These are phyloP conservation scores for Xerocomellus amylosporus DNA, from an alignment of 768 basidiomycete genomes.

Conservation along the genomic window DNA sequence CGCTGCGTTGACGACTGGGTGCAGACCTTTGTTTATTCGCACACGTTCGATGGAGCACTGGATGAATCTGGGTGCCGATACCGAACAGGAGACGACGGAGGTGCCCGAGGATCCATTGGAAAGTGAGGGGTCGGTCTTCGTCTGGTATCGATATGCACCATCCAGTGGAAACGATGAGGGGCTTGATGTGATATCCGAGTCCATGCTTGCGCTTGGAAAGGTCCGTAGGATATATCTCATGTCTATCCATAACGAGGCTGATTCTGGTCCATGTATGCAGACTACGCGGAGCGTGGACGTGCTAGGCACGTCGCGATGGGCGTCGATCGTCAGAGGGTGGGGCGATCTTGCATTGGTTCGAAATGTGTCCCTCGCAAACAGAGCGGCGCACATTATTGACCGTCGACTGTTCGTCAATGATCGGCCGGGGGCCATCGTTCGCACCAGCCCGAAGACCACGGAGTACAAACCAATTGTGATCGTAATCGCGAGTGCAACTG, in stretches of 20 bases:
- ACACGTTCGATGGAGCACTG: not conserved
- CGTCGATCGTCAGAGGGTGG: conserved; percentile 2
- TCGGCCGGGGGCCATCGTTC: conserved; percentile 1
- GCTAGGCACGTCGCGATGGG: not conserved
- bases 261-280: conserved; percentile 3
- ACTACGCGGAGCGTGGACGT: not conserved
- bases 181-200: not conserved
- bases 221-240: not conserved
- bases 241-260: not conserved
- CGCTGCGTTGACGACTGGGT: not conserved
- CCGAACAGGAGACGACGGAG: not conserved
- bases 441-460: not conserved
- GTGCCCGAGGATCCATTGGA: not conserved
- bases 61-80: not conserved
- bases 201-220: not conserved
- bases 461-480: conserved; percentile 4
- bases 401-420: not conserved
- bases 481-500: not conserved
- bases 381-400: conserved; percentile 1
- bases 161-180: not conserved
- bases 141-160: not conserved
- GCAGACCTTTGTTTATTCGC: not conserved
- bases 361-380: not conserved
- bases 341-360: not conserved
- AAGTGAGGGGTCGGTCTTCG: not conserved